Base-by-base conservation (phyloP, 176 grass and related monocot genomes). In the Puccinellia tenuiflora region DNA sequence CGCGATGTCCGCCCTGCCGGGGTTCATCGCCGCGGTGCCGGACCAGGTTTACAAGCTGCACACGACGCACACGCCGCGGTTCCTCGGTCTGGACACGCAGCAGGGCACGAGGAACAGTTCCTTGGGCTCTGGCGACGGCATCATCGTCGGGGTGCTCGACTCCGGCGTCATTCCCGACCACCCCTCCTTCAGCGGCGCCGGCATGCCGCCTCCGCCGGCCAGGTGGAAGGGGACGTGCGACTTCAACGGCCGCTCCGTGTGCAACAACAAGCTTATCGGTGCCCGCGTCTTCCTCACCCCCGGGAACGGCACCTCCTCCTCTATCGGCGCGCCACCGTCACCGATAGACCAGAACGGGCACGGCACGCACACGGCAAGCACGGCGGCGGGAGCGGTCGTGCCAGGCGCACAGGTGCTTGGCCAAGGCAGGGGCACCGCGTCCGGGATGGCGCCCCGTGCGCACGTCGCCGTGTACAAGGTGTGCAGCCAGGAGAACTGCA, bases 391-490 rank as follows among this genome's bases (percentile, higher is more conserved):
- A 14, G 57, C 57, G 1, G 13, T 29, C 12, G 87, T 89, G 15
- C n/a, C 52, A 5, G 71, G 35, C 38, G 87, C 87, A 0, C n/a
- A 81, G 4, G 48, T 81, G n/a, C 65, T 69, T 1, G 79, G 79
- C 48, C 65, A 61, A 10, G 57, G 13, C 25, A 1, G 6, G 10
- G 78, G 78, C 22, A n/a, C 17, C 24, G 82, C 87, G 2, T 43
- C 81, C 4, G 87, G 87, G 13, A 84, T 89, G 6, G 81, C 87
- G 28, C 67, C 81, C 1, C 78, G 66, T 61, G 57, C 57, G 14
- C 39, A 69, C n/a, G 12, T 69, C 37, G 37, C 66, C 66, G 24
- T 69, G 35, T 69, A 69, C 66, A 40, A 45, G 68, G 68, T 71
- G 68, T 71, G 68, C 68, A 4, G 3, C 22, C 1, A n/a, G 33